Base-by-base conservation (phyloP, 805 yeast genomes). In the Metschnikowia lochheadii region DNA sequence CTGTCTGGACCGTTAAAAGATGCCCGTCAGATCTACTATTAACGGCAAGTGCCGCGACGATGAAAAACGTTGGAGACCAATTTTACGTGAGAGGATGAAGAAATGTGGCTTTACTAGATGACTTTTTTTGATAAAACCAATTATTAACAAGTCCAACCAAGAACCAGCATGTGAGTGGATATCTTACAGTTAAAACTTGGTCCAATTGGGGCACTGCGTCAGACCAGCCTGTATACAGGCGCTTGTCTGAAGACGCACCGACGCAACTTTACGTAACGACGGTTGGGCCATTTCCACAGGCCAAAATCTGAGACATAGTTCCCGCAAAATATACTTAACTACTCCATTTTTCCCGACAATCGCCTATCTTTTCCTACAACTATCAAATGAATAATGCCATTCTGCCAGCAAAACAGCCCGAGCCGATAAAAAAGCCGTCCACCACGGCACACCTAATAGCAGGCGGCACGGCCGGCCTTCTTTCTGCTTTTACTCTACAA, bases 391-490 rank as follows among this genome's bases (percentile, higher is more conserved):
- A 32, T 34, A 33, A 42, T 42, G 45, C 31, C 37, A 42, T 15
- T 15, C 20, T 10, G 6, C 29, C 37, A 11, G 26, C 34, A 31
- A 18, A 42, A n/a, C 45, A 42, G 38, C n/a, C 31, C 31, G 38
- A 33, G 32, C 45, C 18, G 33, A 40, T 26, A 23, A 42, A 42
- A 35, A 46, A 29, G 10, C 58, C 60, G 6, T 26, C 57, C 31
- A 52, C 60, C 14, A 42, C 49, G 18, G 66, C 77, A 1, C 96
- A 90, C 66, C 66, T 89, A 8, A 58, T 81, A 14, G 87, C 96
- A 1, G 98, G 97, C 0, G 90, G 87, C 56, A 59, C 80, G 6
- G 95, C 96, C 1, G 98, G 98, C 0, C 68, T 92, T 46, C 76
- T 89, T 0, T 85, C 96, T 3, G 82, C 97, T 0, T 79, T 89